phyloP scores from a whole-genome alignment of 1,139 yeast species.

The Yamadazyma trypodendri region DNA sequence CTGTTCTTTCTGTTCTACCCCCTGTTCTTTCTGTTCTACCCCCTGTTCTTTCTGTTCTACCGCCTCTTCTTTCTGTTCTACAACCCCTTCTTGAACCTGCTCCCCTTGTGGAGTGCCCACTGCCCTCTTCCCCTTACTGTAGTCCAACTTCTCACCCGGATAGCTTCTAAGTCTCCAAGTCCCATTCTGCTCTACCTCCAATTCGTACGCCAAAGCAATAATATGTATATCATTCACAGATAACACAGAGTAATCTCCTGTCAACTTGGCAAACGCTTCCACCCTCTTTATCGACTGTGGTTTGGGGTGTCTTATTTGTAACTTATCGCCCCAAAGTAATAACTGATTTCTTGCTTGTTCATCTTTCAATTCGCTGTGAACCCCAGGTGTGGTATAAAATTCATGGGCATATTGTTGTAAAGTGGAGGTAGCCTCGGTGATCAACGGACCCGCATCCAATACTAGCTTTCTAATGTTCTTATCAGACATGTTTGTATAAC shows the following conservation, averaged over 20 bases:
- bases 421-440: conserved; percentile 79
- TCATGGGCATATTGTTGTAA: conserved; percentile 65
- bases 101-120: too few relatives aligned
- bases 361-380: conserved; percentile 81
- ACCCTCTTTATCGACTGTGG: conserved; percentile 64
- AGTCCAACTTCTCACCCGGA: conserved; percentile 59
- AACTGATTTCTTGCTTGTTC: conserved; percentile 79
- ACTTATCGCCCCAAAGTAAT: conserved; percentile 68
- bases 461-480: conserved; percentile 55
- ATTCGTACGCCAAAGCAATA: conserved; percentile 85
- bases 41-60: too few relatives aligned
- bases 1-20: background rate
- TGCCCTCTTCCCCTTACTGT: conserved; percentile 10
- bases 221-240: conserved; percentile 91
- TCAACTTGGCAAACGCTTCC: conserved; percentile 71
- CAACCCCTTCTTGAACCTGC: too few relatives aligned
- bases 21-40: conserved; percentile 4
- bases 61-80: too few relatives aligned
- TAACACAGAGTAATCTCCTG: conserved; percentile 89
- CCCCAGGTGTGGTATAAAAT: conserved; percentile 91
- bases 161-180: conserved; percentile 64
- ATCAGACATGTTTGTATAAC: conserved; percentile 4
- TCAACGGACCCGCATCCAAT: conserved; percentile 92
- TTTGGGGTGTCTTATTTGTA: conserved; percentile 73
- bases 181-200: conserved; percentile 75